Percentiles rank a stretch among this genome's conserved stretches.
Conservation (phyloP, 371 early-diverging fungal species). For the Mucor mucedo region DNA sequence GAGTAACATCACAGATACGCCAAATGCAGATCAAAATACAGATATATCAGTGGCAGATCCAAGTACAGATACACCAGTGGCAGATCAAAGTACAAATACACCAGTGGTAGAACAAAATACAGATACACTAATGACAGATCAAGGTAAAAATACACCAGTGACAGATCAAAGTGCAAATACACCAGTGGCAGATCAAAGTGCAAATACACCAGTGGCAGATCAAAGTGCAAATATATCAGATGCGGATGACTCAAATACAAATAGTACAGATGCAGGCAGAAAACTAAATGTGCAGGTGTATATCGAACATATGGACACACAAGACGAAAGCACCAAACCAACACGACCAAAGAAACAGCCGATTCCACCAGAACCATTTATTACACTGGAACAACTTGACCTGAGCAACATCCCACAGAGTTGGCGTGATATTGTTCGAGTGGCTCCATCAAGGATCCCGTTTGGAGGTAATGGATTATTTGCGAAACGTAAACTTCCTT, state of each 20-base stretch:
- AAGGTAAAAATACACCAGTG: too few species aligned
- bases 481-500: constrained; percentile 75
- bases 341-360: background rate
- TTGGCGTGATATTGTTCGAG: constrained; percentile 56
- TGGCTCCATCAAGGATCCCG: constrained; percentile 31
- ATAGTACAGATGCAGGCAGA: too few species aligned
- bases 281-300: too few species aligned
- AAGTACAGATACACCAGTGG: background rate
- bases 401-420: constrained; percentile 32
- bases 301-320: too few species aligned
- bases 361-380: constrained; percentile 3
- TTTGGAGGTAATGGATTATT: constrained; percentile 74
- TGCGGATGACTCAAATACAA: too few species aligned
- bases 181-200: too few species aligned
- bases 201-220: too few species aligned
- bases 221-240: too few species aligned
- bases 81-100: background rate
- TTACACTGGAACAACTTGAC: constrained; percentile 25
- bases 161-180: too few species aligned
- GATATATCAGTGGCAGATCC: background rate
- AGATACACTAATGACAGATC: background rate
- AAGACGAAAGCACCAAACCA: too few species aligned
- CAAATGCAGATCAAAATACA: background rate
- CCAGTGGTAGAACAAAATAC: background rate
- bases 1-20: background rate